Evolutionary conservation across 164 flowering plant genomes (phyloP).

Genomic region (Nymphaea thermarum): DNA sequence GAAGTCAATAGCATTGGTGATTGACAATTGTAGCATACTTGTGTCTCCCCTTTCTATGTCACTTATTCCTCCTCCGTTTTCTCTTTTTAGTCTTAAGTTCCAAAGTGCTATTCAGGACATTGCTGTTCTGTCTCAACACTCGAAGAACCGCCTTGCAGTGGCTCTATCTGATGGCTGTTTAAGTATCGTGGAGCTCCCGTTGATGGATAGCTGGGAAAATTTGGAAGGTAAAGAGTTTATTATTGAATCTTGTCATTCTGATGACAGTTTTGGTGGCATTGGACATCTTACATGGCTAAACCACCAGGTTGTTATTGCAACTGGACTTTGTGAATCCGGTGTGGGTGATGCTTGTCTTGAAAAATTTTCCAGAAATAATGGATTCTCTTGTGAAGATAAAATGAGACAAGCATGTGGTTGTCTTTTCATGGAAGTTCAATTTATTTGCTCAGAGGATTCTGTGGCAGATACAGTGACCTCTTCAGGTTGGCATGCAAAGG

Average conservation of each 20-base stretch:
- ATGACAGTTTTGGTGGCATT: conserved; percentile 28
- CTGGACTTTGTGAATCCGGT: conserved; percentile 32
- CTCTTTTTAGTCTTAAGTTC: conserved; percentile 51
- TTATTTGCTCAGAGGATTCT: conserved; percentile 57
- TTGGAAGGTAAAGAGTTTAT: conserved; percentile 67
- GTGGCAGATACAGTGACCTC: conserved; percentile 42
- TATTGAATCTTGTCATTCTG: conserved; percentile 41
- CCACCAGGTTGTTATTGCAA: conserved; percentile 50
- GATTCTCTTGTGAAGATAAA: conserved; percentile 7
- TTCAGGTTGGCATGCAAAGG: conserved; percentile 69
- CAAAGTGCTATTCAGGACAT: conserved; percentile 44
- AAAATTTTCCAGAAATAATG: conserved; percentile 15
- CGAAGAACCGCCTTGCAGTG: conserved; percentile 55
- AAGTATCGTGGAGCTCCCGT: conserved; percentile 68
- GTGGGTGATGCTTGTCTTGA: conserved; percentile 8
- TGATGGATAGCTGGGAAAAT: conserved; percentile 56
- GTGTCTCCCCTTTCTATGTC: conserved; percentile 62
- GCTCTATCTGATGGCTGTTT: conserved; percentile 54
- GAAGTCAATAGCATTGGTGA: conserved; percentile 72
- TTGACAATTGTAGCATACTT: conserved; percentile 58
- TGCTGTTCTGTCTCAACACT: conserved; percentile 33
- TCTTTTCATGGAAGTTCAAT: conserved; percentile 54
- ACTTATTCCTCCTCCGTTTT: conserved; percentile 90
- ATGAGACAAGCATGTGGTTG: conserved; percentile 14
- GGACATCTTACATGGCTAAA: conserved; percentile 79